Percentiles rank a stretch among this genome's conserved stretches.
Evolutionary conservation across 352 stramenopile species (phyloP).

Genomic region (Pythium folliculosum): DNA sequence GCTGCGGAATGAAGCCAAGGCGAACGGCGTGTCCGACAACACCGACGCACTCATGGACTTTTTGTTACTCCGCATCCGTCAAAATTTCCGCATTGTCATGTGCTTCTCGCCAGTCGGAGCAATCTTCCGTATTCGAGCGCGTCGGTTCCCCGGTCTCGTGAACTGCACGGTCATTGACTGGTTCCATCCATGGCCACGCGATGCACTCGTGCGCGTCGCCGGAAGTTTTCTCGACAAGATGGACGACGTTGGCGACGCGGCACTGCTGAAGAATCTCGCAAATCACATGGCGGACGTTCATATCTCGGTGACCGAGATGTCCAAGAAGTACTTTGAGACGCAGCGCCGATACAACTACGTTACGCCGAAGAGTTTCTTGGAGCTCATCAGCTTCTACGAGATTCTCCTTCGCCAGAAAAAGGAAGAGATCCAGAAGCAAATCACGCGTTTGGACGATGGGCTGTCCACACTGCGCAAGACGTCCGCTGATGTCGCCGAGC

Average conservation of each 20-base stretch:
- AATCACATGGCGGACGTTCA: slow-evolving; percentile 98
- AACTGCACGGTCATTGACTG: slow-evolving; percentile 98
- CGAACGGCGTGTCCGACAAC: slow-evolving; percentile 92
- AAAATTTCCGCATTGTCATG: slow-evolving; percentile 97
- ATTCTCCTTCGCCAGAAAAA: slow-evolving; percentile 95
- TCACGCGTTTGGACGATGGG: slow-evolving; percentile 96
- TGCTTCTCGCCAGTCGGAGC: slow-evolving; percentile 98
- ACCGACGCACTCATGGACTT: slow-evolving; percentile 96
- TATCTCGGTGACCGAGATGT: slow-evolving; percentile 96
- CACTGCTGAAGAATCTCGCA: slow-evolving; percentile 90
- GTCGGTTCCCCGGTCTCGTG: slow-evolving; percentile 96
- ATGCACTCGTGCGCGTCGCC: slow-evolving; percentile 97
- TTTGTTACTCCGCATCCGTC: slow-evolving; percentile 91
- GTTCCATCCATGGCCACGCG: slow-evolving; percentile 97
- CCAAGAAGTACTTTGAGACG: slow-evolving; percentile 93
- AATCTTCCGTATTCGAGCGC: slow-evolving; percentile 94
- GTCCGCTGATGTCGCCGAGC: slow-evolving; percentile 94
- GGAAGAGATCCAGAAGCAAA: slow-evolving; percentile 93
- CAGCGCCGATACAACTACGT: slow-evolving; percentile 98
- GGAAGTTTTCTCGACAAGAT: slow-evolving; percentile 95
- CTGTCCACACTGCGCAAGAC: slow-evolving; percentile 96
- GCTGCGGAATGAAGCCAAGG: slow-evolving; percentile 95
- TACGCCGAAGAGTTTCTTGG: slow-evolving; percentile 98
- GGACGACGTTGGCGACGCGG: slow-evolving; percentile 83
- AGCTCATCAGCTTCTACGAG: slow-evolving; percentile 98